Conservation (phyloP, 345 rosid species). For the Trapa bicornis region DNA sequence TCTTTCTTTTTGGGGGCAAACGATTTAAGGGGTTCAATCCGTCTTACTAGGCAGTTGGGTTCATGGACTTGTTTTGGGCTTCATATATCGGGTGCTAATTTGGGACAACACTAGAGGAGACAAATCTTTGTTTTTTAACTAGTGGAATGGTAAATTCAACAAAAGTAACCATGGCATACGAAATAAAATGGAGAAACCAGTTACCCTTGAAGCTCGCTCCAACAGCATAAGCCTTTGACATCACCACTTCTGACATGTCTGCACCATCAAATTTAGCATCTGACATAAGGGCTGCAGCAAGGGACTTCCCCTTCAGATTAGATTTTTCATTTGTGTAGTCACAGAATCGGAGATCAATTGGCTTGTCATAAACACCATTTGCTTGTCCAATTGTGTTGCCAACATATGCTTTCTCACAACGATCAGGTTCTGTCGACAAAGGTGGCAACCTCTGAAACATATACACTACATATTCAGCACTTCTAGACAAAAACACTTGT, state of each 20-base stretch:
- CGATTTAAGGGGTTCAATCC: no score
- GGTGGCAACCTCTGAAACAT: conserved; percentile 79
- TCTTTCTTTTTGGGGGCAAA: no score
- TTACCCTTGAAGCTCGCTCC: conserved; percentile 96
- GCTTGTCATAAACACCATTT: conserved; percentile 93
- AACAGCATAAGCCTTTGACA: conserved; percentile 96
- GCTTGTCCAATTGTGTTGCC: conserved; percentile 99
- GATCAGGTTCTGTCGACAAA: conserved; percentile 70
- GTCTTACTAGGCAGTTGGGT: no score
- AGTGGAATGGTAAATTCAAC: not conserved
- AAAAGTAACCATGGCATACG: not conserved
- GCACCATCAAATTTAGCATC: conserved; percentile 97
- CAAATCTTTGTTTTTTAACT: not conserved
- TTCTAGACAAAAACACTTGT: not conserved
- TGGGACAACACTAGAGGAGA: not conserved
- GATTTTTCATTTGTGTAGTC: conserved; percentile 74
- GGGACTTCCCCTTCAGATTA: conserved; percentile 85
- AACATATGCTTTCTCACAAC: conserved; percentile 76
- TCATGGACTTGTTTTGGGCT: no score
- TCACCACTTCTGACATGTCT: conserved; percentile 91
- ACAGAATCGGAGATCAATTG: conserved; percentile 86
- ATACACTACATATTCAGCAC: not conserved
- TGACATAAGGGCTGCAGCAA: conserved; percentile 89
- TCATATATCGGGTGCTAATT: not conserved
- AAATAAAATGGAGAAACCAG: not conserved